Base-by-base conservation (phyloP, 208 protist genomes). In the Naegleria gruberi region DNA sequence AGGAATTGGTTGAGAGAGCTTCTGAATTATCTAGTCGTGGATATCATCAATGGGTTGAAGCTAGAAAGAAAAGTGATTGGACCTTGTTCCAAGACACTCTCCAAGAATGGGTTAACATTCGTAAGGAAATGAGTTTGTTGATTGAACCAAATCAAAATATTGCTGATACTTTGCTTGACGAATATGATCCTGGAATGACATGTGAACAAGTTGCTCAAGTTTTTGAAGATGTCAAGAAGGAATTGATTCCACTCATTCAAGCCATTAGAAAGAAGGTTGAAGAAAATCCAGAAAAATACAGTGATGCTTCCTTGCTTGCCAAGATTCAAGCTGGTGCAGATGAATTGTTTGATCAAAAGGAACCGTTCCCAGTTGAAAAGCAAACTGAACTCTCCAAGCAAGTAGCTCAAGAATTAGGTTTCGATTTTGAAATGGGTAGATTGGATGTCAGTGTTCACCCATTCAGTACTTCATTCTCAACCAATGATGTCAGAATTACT, bases 371-470 rank as follows among this genome's bases (percentile, higher is more conserved):
- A 30, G 30, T 91, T 17, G 90, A 91, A 12, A 93, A 94, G 90
- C 96, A 97, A 90, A 89, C 94, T 88, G 93, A 87, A 10, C 92
- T 97, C 2, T 84, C 93, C 85, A 90, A 91, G 47, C 92, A 93
- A 43, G 91, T 95, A 12, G 95, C 96, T 23, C 34, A 77, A 23
- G 30, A 45, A 34, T 5, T 91, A 42, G 91, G 89, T 23, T 97
- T 96, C 90, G 94, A 96, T 91, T 95, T 96, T 91, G 94, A 96
- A 0, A 92, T 81, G 37, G 96, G 96, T 47, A 94, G 96, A 26
- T 92, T 97, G 65, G 96, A 98, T 90, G 90, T 95, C 51, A 96
- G 95, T 43, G n/a, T 93, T 10, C 96, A 98, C 89, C 96, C 96
- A 4, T 98, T 97, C 92, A 96, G 95, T 19, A 95, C 93, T 46